A percentile compares a stretch with the other conserved stretches of the same genome.
Evolutionary conservation across 176 grass and related monocot species (phyloP).

Genomic region (Phragmites australis): DNA sequence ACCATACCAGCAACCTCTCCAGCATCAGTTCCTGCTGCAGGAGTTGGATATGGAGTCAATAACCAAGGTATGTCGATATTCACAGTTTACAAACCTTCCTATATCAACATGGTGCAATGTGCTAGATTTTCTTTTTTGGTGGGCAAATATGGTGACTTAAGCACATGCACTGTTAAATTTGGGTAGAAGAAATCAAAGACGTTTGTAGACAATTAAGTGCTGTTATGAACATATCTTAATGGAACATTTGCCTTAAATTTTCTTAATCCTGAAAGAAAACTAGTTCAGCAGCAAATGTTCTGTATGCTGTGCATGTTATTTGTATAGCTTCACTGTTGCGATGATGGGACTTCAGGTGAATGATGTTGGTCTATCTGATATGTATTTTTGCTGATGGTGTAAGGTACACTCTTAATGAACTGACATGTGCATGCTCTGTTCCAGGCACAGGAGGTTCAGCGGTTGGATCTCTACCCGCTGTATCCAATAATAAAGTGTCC

Average conservation of each 20-base stretch:
- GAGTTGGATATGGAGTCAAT: slow-evolving; percentile 47
- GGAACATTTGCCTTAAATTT: background rate
- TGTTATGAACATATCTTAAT: background rate
- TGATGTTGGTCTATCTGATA: background rate
- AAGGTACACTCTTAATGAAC: slow-evolving; percentile 34
- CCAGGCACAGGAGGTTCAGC: slow-evolving; percentile 55
- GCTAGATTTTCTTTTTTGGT: background rate
- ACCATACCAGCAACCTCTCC: slow-evolving; percentile 60
- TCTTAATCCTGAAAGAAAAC: slow-evolving; percentile 7
- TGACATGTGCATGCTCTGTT: slow-evolving; percentile 53
- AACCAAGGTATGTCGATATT: slow-evolving; percentile 68
- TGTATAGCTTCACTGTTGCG: background rate
- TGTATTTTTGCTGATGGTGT: slow-evolving; percentile 26
- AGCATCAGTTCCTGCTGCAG: slow-evolving; percentile 39
- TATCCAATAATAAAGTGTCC: slow-evolving; percentile 66
- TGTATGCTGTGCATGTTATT: slow-evolving; percentile 11
- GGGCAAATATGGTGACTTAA: background rate
- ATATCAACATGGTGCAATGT: background rate
- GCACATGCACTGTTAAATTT: background rate
- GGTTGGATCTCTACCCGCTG: slow-evolving; percentile 48
- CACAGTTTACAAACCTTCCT: background rate
- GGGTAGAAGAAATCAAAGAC: background rate
- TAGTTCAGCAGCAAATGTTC: background rate
- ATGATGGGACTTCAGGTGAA: background rate
- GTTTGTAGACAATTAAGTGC: background rate